Evolutionary conservation across 2,329 filamentous ascomycete species (phyloP).

Genomic region (Leptoxyphium fumago): DNA sequence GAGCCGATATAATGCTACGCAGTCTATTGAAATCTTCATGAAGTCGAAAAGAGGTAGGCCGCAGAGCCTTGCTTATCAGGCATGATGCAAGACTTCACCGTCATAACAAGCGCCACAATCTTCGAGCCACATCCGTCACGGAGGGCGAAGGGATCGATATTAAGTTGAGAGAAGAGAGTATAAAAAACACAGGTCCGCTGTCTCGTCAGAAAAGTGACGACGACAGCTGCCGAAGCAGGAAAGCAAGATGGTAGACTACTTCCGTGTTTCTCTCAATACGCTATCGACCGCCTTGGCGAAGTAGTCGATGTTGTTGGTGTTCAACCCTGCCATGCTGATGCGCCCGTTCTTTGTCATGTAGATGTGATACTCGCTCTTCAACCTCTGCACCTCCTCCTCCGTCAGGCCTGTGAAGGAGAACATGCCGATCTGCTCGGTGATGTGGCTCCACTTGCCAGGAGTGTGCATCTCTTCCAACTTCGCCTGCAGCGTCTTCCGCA

Average conservation of each 20-base stretch:
- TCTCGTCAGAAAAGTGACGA: too few relatives aligned
- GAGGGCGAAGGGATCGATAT: too few relatives aligned
- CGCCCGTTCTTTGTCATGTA: slow-evolving; percentile 97
- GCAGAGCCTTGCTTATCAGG: too few relatives aligned
- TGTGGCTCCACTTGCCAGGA: slow-evolving; percentile 88
- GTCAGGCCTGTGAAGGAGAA: slow-evolving; percentile 82
- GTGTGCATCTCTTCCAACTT: slow-evolving; percentile 77
- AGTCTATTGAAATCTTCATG: too few relatives aligned
- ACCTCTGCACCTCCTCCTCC: slow-evolving; percentile 56
- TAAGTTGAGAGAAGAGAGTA: too few relatives aligned
- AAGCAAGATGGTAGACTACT: neutral
- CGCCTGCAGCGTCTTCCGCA: slow-evolving; percentile 63
- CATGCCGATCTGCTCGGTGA: slow-evolving; percentile 98
- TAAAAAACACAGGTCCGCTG: too few relatives aligned
- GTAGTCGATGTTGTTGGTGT: slow-evolving; percentile 83
- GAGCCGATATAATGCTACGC: too few relatives aligned
- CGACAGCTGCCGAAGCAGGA: too few relatives aligned
- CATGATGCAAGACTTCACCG: too few relatives aligned
- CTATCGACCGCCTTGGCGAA: slow-evolving; percentile 80
- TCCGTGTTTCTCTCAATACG: slow-evolving; percentile 47
- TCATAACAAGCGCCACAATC: too few relatives aligned
- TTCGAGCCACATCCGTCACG: too few relatives aligned
- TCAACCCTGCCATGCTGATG: slow-evolving; percentile 96
- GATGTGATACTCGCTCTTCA: slow-evolving; percentile 57
- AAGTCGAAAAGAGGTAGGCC: too few relatives aligned